Evolutionary conservation across 2,329 filamentous ascomycete species (phyloP).

Genomic region (Didymella keratinophila): DNA sequence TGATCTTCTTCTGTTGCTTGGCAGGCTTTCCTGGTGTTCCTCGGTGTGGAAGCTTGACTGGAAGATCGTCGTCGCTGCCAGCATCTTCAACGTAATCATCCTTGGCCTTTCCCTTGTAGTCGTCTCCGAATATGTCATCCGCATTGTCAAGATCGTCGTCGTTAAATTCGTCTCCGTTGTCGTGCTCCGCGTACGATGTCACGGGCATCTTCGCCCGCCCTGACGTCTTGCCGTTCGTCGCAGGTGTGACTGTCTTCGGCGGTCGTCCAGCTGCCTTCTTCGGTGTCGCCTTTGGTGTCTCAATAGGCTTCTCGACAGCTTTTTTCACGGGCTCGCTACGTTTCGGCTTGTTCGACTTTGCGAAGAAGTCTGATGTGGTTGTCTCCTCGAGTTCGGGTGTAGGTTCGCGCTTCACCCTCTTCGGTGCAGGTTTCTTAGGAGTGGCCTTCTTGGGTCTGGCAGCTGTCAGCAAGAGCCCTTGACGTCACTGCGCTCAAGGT

Average conservation of each 20-base stretch:
- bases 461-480: conserved; percentile 31
- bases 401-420: conserved; percentile 62
- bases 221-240: conserved; percentile 48
- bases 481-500: conserved; percentile 6
- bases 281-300: conserved; percentile 47
- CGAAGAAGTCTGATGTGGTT: conserved; percentile 70
- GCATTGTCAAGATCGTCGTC: conserved; percentile 62
- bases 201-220: conserved; percentile 54
- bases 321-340: conserved; percentile 56
- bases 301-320: conserved; percentile 32
- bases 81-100: conserved; percentile 71
- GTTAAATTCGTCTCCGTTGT: conserved; percentile 64
- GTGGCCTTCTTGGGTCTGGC: conserved; percentile 53
- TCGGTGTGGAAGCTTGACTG: conserved; percentile 43
- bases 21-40: conserved; percentile 47
- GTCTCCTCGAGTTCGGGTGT: conserved; percentile 63
- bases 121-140: conserved; percentile 85
- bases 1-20: conserved; percentile 58
- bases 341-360: conserved; percentile 63
- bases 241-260: conserved; percentile 45
- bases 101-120: conserved; percentile 70
- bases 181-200: conserved; percentile 61
- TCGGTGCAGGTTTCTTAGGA: conserved; percentile 65
- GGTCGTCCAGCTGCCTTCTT: conserved; percentile 44
- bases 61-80: conserved; percentile 43